Conservation (phyloP, 2,329 filamentous ascomycete genomes). For the Sporothrix phasma region DNA sequence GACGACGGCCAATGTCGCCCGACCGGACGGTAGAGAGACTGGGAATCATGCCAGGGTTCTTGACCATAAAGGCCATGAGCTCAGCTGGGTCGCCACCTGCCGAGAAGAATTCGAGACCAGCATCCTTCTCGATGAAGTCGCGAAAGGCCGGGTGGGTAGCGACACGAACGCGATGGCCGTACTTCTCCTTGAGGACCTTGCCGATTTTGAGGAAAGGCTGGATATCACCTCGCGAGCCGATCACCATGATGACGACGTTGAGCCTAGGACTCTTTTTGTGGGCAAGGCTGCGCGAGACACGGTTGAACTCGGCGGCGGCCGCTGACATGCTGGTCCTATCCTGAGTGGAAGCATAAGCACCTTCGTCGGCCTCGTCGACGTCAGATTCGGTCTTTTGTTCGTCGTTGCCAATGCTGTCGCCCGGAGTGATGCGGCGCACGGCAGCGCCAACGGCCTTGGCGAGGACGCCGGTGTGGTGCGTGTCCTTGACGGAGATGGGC, state of each 20-base stretch:
- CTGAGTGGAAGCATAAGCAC: neutral
- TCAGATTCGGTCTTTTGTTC: neutral
- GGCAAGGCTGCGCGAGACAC: slow-evolving; percentile 18
- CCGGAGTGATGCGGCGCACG: slow-evolving; percentile 44
- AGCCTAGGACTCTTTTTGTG: slow-evolving; percentile 38
- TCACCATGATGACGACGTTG: slow-evolving; percentile 77
- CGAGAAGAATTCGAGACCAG: slow-evolving; percentile 68
- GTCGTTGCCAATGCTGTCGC: slow-evolving; percentile 22
- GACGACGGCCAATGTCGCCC: slow-evolving; percentile 59
- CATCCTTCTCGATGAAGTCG: slow-evolving; percentile 63
- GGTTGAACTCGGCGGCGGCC: slow-evolving; percentile 19
- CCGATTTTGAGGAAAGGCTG: slow-evolving; percentile 72
- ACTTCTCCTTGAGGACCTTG: slow-evolving; percentile 58
- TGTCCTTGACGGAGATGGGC: slow-evolving; percentile 63
- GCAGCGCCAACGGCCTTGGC: slow-evolving; percentile 62
- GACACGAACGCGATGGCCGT: slow-evolving; percentile 66
- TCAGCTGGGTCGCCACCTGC: slow-evolving; percentile 71
- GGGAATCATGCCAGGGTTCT: slow-evolving; percentile 70
- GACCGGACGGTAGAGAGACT: slow-evolving; percentile 60
- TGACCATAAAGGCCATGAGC: slow-evolving; percentile 83
- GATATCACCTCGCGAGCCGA: slow-evolving; percentile 69
- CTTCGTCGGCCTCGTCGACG: neutral
- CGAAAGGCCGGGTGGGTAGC: slow-evolving; percentile 71
- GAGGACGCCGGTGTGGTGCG: slow-evolving; percentile 57
- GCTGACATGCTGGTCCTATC: slow-evolving; percentile 1